phyloP scores from a whole-genome alignment of 2,329 filamentous ascomycete species.

The Magnaporthiopsis rhizophila region DNA sequence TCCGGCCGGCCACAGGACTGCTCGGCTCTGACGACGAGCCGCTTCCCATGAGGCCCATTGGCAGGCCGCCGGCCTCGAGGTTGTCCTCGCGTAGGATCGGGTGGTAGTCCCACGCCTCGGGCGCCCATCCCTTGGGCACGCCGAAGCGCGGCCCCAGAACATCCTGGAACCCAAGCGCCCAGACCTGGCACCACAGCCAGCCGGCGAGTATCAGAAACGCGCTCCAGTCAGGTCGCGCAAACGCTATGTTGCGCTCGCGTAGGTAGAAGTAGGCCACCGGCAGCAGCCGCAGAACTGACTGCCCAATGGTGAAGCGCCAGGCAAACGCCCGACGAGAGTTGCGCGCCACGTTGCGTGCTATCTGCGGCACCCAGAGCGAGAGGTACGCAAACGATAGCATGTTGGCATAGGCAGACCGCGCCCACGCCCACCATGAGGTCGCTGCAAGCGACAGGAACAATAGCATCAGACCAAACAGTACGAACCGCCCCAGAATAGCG shows the following conservation, averaged over 20 bases:
- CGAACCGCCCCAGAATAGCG: slow-evolving; percentile 47
- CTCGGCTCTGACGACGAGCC: slow-evolving; percentile 17
- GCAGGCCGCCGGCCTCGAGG: slow-evolving; percentile 69
- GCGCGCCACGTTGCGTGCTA: slow-evolving; percentile 79
- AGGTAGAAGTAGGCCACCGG: slow-evolving; percentile 85
- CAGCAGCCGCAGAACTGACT: slow-evolving; percentile 68
- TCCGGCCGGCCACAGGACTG: slow-evolving; percentile 23
- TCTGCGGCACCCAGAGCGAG: slow-evolving; percentile 89
- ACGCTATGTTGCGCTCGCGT: slow-evolving; percentile 70
- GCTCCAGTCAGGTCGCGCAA: slow-evolving; percentile 59
- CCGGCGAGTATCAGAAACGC: slow-evolving; percentile 57
- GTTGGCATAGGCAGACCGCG: slow-evolving; percentile 53
- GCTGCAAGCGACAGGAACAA: slow-evolving; percentile 53
- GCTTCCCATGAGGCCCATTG: slow-evolving; percentile 57
- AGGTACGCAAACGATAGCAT: slow-evolving; percentile 66
- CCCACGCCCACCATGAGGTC: slow-evolving; percentile 48
- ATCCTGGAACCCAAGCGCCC: slow-evolving; percentile 72
- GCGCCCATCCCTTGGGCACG: slow-evolving; percentile 58
- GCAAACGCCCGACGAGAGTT: slow-evolving; percentile 88
- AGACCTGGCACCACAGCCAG: slow-evolving; percentile 85
- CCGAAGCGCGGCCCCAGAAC: slow-evolving; percentile 84
- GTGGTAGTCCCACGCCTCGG: slow-evolving; percentile 91
- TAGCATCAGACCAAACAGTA: slow-evolving; percentile 46
- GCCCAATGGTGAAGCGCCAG: slow-evolving; percentile 84
- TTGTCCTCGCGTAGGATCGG: slow-evolving; percentile 78